Conservation (phyloP, 257 asterid genomes). For the Datura wrightii region DNA sequence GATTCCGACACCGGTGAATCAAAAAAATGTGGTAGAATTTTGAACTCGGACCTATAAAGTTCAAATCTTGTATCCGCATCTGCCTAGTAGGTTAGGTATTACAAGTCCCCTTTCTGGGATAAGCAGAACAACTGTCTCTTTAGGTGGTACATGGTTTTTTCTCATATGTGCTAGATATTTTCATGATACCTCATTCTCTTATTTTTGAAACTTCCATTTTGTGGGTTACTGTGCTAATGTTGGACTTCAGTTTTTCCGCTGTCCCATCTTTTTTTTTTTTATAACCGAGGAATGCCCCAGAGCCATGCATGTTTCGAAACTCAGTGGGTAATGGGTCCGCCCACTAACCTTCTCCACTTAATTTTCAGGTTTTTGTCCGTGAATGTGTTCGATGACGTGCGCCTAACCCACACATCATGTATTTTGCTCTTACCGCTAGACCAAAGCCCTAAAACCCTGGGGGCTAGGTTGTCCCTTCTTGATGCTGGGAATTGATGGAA, state of each 20-base stretch:
- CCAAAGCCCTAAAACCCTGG: neutral
- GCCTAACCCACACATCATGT: neutral
- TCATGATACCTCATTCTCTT: neutral
- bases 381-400: neutral
- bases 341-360: neutral
- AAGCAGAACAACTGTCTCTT: neutral
- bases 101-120: neutral
- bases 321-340: neutral
- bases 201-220: conserved; percentile 12
- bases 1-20: neutral
- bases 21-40: neutral
- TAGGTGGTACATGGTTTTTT: neutral
- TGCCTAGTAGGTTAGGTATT: neutral
- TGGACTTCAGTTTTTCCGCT: neutral
- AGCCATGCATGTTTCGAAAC: neutral
- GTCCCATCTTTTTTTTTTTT: neutral
- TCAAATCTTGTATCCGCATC: neutral
- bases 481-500: neutral
- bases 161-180: neutral
- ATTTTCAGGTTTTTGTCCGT: neutral
- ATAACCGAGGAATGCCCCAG: neutral
- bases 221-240: neutral
- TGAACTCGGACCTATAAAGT: neutral
- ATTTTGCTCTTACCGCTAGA: neutral
- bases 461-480: neutral